Conservation (phyloP, 306 rosid genomes). For the Trifolium fragiferum region DNA sequence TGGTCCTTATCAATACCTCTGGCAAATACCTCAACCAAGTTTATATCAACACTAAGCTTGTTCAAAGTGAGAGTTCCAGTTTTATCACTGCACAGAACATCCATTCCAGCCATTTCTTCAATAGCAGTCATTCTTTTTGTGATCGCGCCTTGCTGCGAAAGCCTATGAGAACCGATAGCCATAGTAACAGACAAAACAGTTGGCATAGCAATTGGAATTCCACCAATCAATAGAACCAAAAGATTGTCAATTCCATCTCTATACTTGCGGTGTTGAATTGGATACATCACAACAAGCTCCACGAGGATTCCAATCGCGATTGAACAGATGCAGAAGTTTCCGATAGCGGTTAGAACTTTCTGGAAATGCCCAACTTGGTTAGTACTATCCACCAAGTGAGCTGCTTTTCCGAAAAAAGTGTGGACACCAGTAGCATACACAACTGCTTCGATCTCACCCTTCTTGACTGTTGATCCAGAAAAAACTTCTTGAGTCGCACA, state of each 20-base stretch:
- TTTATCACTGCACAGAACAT: conserved; percentile 95
- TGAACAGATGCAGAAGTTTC: conserved; percentile 93
- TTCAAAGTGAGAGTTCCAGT: conserved; percentile 94
- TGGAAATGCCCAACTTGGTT: conserved; percentile 98
- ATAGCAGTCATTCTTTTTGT: conserved; percentile 98
- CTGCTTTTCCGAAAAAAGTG: conserved; percentile 95
- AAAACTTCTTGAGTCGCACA: conserved; percentile 79
- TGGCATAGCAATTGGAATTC: conserved; percentile 98
- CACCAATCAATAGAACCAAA: conserved; percentile 92
- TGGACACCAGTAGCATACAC: conserved; percentile 96
- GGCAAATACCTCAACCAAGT: conserved; percentile 79
- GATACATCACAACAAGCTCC: conserved; percentile 89
- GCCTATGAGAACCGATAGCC: conserved; percentile 99
- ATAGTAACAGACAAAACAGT: conserved; percentile 97
- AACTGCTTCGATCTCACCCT: conserved; percentile 95
- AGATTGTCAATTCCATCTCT: conserved; percentile 93
- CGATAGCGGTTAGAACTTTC: conserved; percentile 92
- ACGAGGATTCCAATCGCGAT: conserved; percentile 73
- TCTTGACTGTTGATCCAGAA: conserved; percentile 93
- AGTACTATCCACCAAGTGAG: conserved; percentile 94
- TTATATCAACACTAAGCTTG: conserved; percentile 80
- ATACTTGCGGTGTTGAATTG: conserved; percentile 78
- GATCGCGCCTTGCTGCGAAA: conserved; percentile 93
- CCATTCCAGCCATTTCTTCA: conserved; percentile 99
- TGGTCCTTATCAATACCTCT: conserved; percentile 80